Conservation (phyloP, 2,329 filamentous ascomycete genomes). For the Diaporthe sp. region DNA sequence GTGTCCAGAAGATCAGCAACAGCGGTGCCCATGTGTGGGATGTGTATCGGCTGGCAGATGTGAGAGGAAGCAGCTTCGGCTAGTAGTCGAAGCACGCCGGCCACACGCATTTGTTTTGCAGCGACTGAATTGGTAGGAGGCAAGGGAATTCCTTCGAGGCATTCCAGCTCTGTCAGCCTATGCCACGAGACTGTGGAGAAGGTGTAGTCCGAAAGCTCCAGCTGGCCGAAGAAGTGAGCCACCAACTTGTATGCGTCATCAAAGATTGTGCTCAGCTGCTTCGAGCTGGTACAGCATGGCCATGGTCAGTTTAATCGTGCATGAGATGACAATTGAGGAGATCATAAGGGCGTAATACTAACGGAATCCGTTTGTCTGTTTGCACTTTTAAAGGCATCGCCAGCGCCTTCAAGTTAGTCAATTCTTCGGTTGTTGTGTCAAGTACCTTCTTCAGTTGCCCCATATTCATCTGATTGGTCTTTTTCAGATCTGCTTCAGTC, state of each 20-base stretch:
- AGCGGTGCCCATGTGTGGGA: neutral
- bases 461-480: neutral
- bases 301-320: neutral
- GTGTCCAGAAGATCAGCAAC: neutral
- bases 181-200: neutral
- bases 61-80: neutral
- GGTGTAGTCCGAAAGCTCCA: neutral
- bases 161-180: neutral
- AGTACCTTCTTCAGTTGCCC: neutral
- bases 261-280: neutral
- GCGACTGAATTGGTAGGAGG: neutral
- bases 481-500: neutral
- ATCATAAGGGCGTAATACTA: neutral
- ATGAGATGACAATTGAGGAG: neutral
- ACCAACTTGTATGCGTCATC: neutral
- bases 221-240: neutral
- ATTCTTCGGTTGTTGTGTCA: neutral
- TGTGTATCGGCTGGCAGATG: neutral
- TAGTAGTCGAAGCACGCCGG: neutral
- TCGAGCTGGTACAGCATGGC: neutral
- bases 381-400: neutral
- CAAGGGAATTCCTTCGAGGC: neutral
- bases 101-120: neutral
- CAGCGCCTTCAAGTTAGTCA: neutral
- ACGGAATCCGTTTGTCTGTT: neutral